Evolutionary conservation across 345 rosid species (phyloP).

Genomic region (Rhizophora apiculata): DNA sequence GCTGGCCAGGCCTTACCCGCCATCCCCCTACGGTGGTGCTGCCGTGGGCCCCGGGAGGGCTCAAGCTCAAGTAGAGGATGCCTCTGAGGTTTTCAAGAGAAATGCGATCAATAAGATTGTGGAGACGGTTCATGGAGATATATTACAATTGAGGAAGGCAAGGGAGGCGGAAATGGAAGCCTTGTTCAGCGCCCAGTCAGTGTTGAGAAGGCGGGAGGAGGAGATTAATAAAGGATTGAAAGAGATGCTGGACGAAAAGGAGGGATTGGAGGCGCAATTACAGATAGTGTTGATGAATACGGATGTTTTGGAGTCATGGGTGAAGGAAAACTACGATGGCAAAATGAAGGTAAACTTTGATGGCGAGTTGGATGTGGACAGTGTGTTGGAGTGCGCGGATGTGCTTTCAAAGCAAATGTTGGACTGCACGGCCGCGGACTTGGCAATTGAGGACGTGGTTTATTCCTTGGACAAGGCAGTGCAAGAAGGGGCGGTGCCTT

Average conservation of each 20-base stretch:
- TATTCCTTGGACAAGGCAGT: conserved; percentile 73
- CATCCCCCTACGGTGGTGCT: conserved; percentile 49
- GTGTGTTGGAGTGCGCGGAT: conserved; percentile 55
- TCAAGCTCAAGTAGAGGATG: conserved; percentile 63
- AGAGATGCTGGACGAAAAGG: conserved; percentile 73
- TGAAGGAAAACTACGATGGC: conserved; percentile 30
- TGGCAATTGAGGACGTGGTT: conserved; percentile 84
- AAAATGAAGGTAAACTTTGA: conserved; percentile 46
- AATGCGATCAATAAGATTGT: conserved; percentile 71
- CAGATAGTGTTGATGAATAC: conserved; percentile 78
- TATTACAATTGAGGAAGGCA: conserved; percentile 48
- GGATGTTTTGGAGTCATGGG: conserved; percentile 63
- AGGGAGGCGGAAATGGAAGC: conserved; percentile 83
- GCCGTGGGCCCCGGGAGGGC: conserved; percentile 5
- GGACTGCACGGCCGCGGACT: conserved; percentile 66
- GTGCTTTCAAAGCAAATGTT: conserved; percentile 73
- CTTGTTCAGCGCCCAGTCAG: conserved; percentile 60
- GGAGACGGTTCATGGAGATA: conserved; percentile 60
- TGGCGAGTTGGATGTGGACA: conserved; percentile 47
- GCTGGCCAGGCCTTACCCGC: conserved; percentile 44
- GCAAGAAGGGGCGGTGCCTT: conserved; percentile 58
- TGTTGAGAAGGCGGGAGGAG: conserved; percentile 60
- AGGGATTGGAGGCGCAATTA: conserved; percentile 72
- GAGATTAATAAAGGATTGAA: conserved; percentile 53
- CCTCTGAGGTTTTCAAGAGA: conserved; percentile 62